A percentile compares a stretch with the other conserved stretches of the same genome.
phyloP scores from a whole-genome alignment of 345 rosid genomes.

The Acer negundo region DNA sequence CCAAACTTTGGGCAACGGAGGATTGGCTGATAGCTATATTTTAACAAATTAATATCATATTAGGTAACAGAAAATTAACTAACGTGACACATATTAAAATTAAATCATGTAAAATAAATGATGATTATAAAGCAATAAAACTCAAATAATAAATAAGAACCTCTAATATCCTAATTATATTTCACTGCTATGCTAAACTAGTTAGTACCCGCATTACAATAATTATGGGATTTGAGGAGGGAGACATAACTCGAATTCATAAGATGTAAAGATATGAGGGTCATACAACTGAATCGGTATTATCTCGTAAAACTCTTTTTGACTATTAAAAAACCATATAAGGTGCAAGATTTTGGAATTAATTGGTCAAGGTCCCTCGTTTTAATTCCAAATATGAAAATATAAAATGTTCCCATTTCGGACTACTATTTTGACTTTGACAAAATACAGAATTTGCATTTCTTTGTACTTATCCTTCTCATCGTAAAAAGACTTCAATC shows the following conservation, averaged over 20 bases:
- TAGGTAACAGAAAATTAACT: not conserved
- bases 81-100: not conserved
- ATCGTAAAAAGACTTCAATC: constrained; percentile 7
- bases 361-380: not conserved
- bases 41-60: not conserved
- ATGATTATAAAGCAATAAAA: not conserved
- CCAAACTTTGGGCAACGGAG: not conserved
- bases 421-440: constrained; percentile 1
- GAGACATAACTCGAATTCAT: too few relatives aligned
- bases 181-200: too few relatives aligned
- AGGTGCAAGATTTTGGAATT: not conserved
- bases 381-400: not conserved
- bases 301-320: not conserved
- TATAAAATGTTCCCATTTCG: constrained; percentile 4
- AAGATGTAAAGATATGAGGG: too few relatives aligned
- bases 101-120: not conserved
- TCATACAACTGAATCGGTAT: too few relatives aligned
- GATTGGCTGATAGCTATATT: not conserved
- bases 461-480: too few relatives aligned
- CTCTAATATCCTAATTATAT: too few relatives aligned
- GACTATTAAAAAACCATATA: not conserved
- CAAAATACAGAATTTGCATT: not conserved
- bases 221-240: too few relatives aligned
- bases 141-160: too few relatives aligned
- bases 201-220: too few relatives aligned